Evolutionary conservation across 2,329 filamentous ascomycete species (phyloP), one percentile per base, ranked within the genome.

Genomic region (Cytospora paraplurivora): DNA sequence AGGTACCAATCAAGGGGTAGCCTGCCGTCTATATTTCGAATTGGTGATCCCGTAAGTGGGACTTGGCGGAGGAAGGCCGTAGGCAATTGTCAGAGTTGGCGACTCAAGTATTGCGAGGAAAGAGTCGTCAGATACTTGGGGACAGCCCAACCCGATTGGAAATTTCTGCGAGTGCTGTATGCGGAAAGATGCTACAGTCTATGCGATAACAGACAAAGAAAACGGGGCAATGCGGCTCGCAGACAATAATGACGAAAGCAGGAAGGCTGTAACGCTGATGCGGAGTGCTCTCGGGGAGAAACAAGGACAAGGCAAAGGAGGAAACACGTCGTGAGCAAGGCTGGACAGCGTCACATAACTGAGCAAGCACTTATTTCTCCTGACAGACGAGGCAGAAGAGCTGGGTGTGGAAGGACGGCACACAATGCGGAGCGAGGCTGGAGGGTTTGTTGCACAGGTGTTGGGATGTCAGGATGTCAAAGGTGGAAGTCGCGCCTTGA

Each of bases 181-280:
- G 47, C 56, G 51, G 32, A 60, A 63, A 53, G 56, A 55, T 63
- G 56, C 63, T 60, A 58, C 52, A 51, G 33, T 63, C 62, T 63
- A 65, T 55, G 63, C 56, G 56, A 60, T 63, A 27, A 27, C 27
- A 27, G 56, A 60, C 56, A 59, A 62, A 59, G 51, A 59, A 62
- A 62, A 62, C 13, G 21, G 52, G 52, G 17, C 56, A 35, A 37
- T 32, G 41, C 55, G 38, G 34, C 62, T 44, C 35, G 49, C 51
- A 55, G 44, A 58, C 49, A 37, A 54, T 37, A 57, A 59, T n/a
- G 62, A 58, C 56, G n/a, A 35, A 38, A 63, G 37, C 35, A 35
- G 47, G 35, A 47, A 35, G 27, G 35, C 38, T 37, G 59, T 55
- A 61, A 61, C 33, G 59, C 59, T 61, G 59, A 19, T 55, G 59